A percentile compares a stretch with the other conserved stretches of the same genome.
Conservation (phyloP, 257 asterid genomes). For the Avicennia marina region DNA sequence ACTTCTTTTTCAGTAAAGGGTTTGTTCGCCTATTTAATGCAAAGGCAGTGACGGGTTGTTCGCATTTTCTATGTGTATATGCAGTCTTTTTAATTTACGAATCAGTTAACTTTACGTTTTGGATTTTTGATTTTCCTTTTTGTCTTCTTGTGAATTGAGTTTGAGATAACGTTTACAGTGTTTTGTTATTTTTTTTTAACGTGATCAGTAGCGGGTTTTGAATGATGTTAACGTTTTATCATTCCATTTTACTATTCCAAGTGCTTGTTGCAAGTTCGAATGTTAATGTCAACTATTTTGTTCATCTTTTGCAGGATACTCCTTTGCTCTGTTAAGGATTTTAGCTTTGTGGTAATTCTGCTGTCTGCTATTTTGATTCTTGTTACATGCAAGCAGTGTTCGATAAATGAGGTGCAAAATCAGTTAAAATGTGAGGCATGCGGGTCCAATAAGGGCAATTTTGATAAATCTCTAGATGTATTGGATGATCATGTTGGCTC, state of each 20-base stretch:
- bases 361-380: slow-evolving; percentile 23
- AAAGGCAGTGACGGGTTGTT: background rate
- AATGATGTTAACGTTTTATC: no score
- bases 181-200: no score
- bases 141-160: no score
- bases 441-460: slow-evolving; percentile 23
- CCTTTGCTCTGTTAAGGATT: slow-evolving; percentile 18
- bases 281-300: slow-evolving; percentile 12
- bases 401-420: slow-evolving; percentile 25
- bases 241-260: no score
- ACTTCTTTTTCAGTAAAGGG: slow-evolving; percentile 11
- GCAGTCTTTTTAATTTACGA: slow-evolving; percentile 1
- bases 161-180: no score
- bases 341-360: slow-evolving; percentile 19
- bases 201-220: no score
- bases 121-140: background rate
- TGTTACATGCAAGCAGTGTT: slow-evolving; percentile 20
- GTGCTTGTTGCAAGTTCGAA: background rate
- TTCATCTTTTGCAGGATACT: slow-evolving; percentile 22
- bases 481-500: slow-evolving; percentile 27
- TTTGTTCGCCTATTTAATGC: slow-evolving; percentile 7
- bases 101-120: no score
- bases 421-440: slow-evolving; percentile 36
- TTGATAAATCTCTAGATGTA: slow-evolving; percentile 21
- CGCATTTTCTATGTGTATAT: background rate